These are phyloP conservation scores for Lagenaria siceraria DNA, from an alignment of 306 rosid species.

Conservation along the genomic window DNA sequence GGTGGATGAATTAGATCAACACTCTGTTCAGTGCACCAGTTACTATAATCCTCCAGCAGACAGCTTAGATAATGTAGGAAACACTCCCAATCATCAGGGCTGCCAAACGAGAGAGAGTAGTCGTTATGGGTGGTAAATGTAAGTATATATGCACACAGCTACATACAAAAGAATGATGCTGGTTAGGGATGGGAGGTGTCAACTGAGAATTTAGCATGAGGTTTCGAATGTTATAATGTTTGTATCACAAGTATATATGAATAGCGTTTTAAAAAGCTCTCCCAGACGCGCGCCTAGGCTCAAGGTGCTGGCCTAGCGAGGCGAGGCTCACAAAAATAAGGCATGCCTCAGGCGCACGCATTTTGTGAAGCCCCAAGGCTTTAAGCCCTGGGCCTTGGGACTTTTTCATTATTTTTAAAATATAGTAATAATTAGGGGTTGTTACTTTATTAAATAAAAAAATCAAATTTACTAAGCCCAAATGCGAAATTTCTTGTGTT, in stretches of 20 bases:
- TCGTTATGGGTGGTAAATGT: constrained; percentile 10
- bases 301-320: too few relatives aligned
- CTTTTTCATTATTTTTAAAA: too few relatives aligned
- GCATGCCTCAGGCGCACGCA: too few relatives aligned
- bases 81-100: constrained; percentile 97
- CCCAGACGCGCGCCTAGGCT: too few relatives aligned
- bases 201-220: not conserved
- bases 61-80: constrained; percentile 89
- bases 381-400: too few relatives aligned
- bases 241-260: not conserved
- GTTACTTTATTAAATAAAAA: too few relatives aligned
- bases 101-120: constrained; percentile 36
- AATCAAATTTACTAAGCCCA: too few relatives aligned
- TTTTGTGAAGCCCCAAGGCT: too few relatives aligned
- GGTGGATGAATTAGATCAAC: constrained; percentile 51
- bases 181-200: not conserved
- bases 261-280: too few relatives aligned
- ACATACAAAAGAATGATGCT: not conserved
- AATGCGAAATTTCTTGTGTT: too few relatives aligned
- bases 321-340: too few relatives aligned
- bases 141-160: not conserved
- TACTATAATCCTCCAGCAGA: constrained; percentile 82
- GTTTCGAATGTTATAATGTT: not conserved
- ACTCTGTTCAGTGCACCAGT: constrained; percentile 41
- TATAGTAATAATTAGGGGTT: too few relatives aligned